Base-by-base conservation (phyloP, 1,284 basidiomycete species). In the Pseudozyma tsukubaensis region DNA sequence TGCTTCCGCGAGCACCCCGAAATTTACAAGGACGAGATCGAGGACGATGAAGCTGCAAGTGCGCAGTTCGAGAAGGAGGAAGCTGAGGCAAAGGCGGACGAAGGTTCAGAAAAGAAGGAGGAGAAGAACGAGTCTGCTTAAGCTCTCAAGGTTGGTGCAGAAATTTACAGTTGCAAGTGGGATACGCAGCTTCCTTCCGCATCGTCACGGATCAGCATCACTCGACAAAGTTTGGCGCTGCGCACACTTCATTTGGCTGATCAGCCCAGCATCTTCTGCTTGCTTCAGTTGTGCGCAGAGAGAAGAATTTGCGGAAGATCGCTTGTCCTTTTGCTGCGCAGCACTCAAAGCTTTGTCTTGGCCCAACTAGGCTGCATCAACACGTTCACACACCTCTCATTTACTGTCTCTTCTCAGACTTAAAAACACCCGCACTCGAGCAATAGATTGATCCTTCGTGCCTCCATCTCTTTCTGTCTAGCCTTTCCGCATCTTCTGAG, bases 1-100 rank as follows among this genome's bases (percentile, higher is more conserved):
- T 99, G 96, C 88, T 99, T 99, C 89, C 90, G 94, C 79, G 90
- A 90, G 77, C 93, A 99, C 86, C 97, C 96, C 0, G 96, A 98
- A 37, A 88, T 94, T 37, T 99, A 99, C 85, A 94, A 91, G 32
- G 93, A 94, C 81, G 95, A 83, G 59, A 73, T 83, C 40, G 76
- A 77, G 57, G 75, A 77, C 19, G 77, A 81, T 43, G 78, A 81
- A 36, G 76, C 74, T n/a, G 73, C 76, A 10, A 68, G 63, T 50
- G 78, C 72, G 1, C 66, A 67, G 35, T 67, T 66, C 50, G 61
- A 71, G 10, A 59, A 65, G 56, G 69, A 72, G 11, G 68, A 64
- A 48, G 57, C 65, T 13, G 58, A 73, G 44, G 54, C 50, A 32
- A 49, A 67, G 24, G 19, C 7, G 36, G 47, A 50, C 19, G 24